These are phyloP conservation scores for Wallacemonas collosoma DNA, from an alignment of 208 protist genomes.

Conservation along the genomic window DNA sequence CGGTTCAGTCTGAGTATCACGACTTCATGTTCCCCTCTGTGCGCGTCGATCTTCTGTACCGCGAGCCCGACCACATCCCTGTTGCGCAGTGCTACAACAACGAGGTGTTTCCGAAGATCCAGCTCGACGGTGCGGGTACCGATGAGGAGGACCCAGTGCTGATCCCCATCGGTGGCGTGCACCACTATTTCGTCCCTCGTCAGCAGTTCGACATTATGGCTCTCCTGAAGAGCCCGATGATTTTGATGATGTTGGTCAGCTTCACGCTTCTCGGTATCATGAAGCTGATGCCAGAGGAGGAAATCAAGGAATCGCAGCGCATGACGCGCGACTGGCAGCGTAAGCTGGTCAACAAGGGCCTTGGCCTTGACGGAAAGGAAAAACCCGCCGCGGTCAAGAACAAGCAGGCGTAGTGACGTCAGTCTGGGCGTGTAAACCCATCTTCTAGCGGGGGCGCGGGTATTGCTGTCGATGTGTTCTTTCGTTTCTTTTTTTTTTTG, in stretches of 20 bases:
- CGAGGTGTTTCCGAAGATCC: conserved; percentile 56
- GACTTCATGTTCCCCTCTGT: conserved; percentile 82
- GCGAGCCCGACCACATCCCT: conserved; percentile 38
- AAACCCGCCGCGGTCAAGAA: conserved; percentile 14
- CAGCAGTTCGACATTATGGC: conserved; percentile 65
- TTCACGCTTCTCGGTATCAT: conserved; percentile 62
- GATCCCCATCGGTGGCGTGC: conserved; percentile 52
- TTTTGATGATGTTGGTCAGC: conserved; percentile 80
- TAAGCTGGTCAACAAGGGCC: conserved; percentile 41
- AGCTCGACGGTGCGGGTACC: conserved; percentile 63
- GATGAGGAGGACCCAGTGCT: conserved; percentile 68
- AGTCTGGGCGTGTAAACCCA: too few relatives aligned
- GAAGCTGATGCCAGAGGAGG: conserved; percentile 83
- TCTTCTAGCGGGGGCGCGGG: too few relatives aligned
- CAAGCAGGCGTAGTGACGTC: background rate
- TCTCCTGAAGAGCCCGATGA: conserved; percentile 80
- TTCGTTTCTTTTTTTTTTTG: too few relatives aligned
- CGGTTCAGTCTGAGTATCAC: conserved; percentile 79
- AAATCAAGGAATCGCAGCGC: conserved; percentile 64
- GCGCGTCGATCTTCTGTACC: conserved; percentile 68
- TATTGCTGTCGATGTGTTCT: too few relatives aligned
- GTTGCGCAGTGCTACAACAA: conserved; percentile 69
- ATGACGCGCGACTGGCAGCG: conserved; percentile 66
- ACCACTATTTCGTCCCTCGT: conserved; percentile 77
- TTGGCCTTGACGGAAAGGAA: conserved; percentile 21